phyloP scores from a whole-genome alignment of 2,329 filamentous ascomycete genomes.

The Coniochaeta sp. region DNA sequence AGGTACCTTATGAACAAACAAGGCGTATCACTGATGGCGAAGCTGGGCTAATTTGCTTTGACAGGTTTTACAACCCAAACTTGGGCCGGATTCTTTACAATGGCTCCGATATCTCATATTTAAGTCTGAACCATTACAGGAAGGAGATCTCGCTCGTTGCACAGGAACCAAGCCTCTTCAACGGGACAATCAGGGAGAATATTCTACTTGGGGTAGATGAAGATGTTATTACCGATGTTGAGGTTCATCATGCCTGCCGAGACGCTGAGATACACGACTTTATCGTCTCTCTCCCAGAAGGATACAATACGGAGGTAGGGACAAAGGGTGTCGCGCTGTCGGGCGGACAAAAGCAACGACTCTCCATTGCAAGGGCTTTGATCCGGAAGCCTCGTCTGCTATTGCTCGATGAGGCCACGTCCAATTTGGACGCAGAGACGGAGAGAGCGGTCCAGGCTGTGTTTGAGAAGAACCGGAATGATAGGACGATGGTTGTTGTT shows the following conservation, averaged over 20 bases:
- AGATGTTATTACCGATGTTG: conserved; percentile 9
- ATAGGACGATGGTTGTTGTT: conserved; percentile 63
- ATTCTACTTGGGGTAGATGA: conserved; percentile 20
- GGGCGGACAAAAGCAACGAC: conserved; percentile 63
- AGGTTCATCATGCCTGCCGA: conserved; percentile 17
- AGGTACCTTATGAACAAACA: conserved; percentile 8
- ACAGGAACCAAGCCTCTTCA: conserved; percentile 51
- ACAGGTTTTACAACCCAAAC: conserved; percentile 27
- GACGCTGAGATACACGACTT: conserved; percentile 22
- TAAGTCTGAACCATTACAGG: conserved; percentile 41
- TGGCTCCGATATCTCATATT: conserved; percentile 44
- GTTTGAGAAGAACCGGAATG: conserved; percentile 54
- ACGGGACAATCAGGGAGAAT: conserved; percentile 32
- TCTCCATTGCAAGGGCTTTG: conserved; percentile 62
- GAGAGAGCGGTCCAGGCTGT: conserved; percentile 55
- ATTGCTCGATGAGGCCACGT: conserved; percentile 67
- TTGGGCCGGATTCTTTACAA: conserved; percentile 47
- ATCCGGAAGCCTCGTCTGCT: conserved; percentile 57
- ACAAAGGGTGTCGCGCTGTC: conserved; percentile 55
- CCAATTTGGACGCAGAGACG: conserved; percentile 51
- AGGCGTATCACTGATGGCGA: background rate
- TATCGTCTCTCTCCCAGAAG: conserved; percentile 30
- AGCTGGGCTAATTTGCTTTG: background rate
- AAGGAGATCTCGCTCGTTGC: conserved; percentile 50
- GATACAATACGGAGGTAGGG: conserved; percentile 60